phyloP scores from a whole-genome alignment of 257 asterid genomes.

The Solanum chilense region DNA sequence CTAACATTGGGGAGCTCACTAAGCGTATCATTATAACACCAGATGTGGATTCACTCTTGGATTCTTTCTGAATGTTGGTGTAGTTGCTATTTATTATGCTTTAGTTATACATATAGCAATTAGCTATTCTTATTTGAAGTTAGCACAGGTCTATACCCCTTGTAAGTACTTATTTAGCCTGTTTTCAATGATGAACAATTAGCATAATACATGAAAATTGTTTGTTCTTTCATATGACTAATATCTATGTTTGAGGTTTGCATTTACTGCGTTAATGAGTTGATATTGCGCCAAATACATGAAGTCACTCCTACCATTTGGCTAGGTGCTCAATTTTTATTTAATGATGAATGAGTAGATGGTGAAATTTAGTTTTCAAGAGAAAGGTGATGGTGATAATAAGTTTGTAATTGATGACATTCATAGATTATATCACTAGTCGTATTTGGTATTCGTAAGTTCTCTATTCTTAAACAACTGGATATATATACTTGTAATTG shows the following conservation, averaged over 20 bases:
- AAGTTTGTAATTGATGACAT: neutral
- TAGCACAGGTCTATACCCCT: neutral
- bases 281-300: neutral
- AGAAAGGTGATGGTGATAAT: neutral
- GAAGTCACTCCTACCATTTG: neutral
- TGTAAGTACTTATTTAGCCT: neutral
- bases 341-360: neutral
- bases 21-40: constrained; percentile 52
- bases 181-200: neutral
- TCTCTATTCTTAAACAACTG: too few relatives aligned
- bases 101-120: neutral
- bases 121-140: neutral
- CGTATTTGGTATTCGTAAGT: too few relatives aligned
- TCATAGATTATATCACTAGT: too few relatives aligned
- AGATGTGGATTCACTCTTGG: constrained; percentile 49
- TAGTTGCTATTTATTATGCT: neutral
- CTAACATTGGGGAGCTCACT: constrained; percentile 54
- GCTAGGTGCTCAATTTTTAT: neutral
- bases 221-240: neutral
- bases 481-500: neutral
- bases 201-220: neutral
- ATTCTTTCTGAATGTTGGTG: constrained; percentile 21
- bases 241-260: neutral
- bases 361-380: neutral
- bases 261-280: neutral